Conservation (phyloP, 495 filamentous ascomycete species). For the Penicillium dipodomyicola region DNA sequence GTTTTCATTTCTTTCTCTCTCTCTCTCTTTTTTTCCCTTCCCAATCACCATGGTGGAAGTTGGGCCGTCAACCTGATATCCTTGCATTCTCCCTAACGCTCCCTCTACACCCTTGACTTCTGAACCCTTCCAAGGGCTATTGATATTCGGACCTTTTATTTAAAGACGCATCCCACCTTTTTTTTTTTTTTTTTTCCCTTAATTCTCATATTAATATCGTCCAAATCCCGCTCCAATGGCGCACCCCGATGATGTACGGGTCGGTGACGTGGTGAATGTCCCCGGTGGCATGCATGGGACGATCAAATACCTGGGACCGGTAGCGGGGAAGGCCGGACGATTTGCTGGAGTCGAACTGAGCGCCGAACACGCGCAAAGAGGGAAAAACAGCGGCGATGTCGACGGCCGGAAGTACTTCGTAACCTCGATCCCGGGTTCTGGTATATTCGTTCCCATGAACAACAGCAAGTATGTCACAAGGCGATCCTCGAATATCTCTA, state of each 20-base stretch:
- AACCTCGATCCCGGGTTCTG: constrained; percentile 72
- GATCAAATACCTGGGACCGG: constrained; percentile 82
- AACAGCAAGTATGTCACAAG: constrained; percentile 71
- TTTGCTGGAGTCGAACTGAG: constrained; percentile 96
- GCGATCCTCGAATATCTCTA: constrained; percentile 57
- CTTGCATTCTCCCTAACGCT: constrained; percentile 19
- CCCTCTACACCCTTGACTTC: constrained; percentile 8
- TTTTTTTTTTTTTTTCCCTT: background rate
- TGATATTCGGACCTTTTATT: constrained; percentile 9
- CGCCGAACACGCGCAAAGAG: constrained; percentile 71
- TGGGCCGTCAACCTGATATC: constrained; percentile 13
- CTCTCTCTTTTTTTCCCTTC: background rate
- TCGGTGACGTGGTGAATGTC: constrained; percentile 91
- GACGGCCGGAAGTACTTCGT: constrained; percentile 83
- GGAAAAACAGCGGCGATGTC: constrained; percentile 96
- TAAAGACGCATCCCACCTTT: background rate
- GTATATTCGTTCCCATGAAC: constrained; percentile 91
- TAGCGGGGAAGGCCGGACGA: constrained; percentile 83
- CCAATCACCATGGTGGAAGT: constrained; percentile 19
- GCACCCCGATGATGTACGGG: constrained; percentile 57
- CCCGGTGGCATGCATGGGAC: constrained; percentile 91
- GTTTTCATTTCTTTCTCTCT: background rate
- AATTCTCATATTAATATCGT: constrained; percentile 3
- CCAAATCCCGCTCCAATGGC: constrained; percentile 26
- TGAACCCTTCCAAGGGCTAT: constrained; percentile 10